Conservation (phyloP, 768 basidiomycete species). For the Rhodosporidiobolus odoratus region DNA sequence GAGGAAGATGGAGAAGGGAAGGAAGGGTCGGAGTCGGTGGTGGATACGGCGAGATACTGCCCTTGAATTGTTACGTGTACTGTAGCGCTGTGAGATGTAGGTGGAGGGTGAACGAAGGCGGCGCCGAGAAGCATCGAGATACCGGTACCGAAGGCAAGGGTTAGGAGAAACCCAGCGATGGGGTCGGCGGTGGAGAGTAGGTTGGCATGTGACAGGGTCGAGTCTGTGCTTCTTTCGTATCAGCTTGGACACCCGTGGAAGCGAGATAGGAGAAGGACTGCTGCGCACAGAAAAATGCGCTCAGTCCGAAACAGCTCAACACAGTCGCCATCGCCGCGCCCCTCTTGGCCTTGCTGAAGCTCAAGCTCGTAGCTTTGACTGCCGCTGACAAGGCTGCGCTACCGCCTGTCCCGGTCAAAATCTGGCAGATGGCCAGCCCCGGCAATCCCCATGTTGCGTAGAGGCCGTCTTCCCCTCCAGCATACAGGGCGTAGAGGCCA, state of each 20-base stretch:
- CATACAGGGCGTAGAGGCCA: conserved; percentile 8
- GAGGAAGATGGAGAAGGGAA: not conserved
- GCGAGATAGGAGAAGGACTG: no score
- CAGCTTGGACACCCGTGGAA: not conserved
- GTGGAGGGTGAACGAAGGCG: conserved; percentile 12
- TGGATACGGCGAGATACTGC: conserved; percentile 2
- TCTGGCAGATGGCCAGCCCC: conserved; percentile 21
- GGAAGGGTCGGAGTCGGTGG: not conserved
- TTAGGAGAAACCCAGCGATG: conserved; percentile 27
- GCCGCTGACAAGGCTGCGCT: not conserved
- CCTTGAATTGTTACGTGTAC: not conserved
- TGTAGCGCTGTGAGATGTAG: not conserved
- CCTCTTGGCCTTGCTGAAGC: conserved; percentile 11
- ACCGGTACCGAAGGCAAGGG: conserved; percentile 20
- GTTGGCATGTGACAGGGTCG: conserved; percentile 21
- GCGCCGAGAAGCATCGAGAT: conserved; percentile 24
- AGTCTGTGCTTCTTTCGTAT: conserved; percentile 4
- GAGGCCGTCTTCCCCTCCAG: conserved; percentile 13
- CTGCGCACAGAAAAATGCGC: conserved; percentile 28
- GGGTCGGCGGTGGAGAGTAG: conserved; percentile 20
- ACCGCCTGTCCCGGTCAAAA: conserved; percentile 21
- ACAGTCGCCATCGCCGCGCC: conserved; percentile 30
- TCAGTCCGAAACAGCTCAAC: conserved; percentile 20
- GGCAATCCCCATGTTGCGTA: not conserved
- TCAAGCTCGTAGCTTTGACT: conserved; percentile 16